Conservation (phyloP, 1,284 basidiomycete genomes). For the Fomitiporia mediterranea region DNA sequence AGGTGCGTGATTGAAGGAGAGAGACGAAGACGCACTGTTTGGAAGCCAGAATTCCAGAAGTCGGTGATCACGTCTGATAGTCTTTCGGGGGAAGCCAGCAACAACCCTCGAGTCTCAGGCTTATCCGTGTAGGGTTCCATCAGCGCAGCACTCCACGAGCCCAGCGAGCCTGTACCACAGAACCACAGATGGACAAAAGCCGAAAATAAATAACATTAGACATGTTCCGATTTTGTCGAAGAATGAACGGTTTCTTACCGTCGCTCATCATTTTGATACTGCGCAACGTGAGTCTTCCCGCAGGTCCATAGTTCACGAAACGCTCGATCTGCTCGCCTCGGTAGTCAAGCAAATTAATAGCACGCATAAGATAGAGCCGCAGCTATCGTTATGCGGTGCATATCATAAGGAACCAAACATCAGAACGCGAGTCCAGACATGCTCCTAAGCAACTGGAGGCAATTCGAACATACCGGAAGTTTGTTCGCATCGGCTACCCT, state of each 20-base stretch:
- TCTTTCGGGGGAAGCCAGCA: constrained; percentile 52
- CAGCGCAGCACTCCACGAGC: constrained; percentile 88
- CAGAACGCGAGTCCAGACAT: neutral
- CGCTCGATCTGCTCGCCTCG: constrained; percentile 63
- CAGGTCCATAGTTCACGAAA: constrained; percentile 56
- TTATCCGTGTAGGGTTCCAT: constrained; percentile 82
- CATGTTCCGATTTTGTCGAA: neutral
- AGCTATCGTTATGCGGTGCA: constrained; percentile 38
- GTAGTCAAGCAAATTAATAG: constrained; percentile 51
- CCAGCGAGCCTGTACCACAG: constrained; percentile 65
- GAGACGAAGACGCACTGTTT: constrained; percentile 49
- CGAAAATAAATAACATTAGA: too few relatives aligned
- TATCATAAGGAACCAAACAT: neutral
- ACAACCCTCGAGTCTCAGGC: constrained; percentile 62
- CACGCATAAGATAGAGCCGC: constrained; percentile 75
- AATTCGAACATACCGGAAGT: constrained; percentile 49
- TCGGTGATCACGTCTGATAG: constrained; percentile 53
- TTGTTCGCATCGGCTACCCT: constrained; percentile 46
- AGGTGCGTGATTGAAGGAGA: neutral
- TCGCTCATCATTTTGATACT: constrained; percentile 83
- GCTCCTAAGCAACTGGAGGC: neutral
- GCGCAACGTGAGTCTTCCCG: constrained; percentile 63
- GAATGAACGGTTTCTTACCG: constrained; percentile 36
- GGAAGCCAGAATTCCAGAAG: constrained; percentile 67
- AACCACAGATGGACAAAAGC: neutral